Base-by-base conservation (phyloP, 257 asterid species). In the Cruciata laevipes region DNA sequence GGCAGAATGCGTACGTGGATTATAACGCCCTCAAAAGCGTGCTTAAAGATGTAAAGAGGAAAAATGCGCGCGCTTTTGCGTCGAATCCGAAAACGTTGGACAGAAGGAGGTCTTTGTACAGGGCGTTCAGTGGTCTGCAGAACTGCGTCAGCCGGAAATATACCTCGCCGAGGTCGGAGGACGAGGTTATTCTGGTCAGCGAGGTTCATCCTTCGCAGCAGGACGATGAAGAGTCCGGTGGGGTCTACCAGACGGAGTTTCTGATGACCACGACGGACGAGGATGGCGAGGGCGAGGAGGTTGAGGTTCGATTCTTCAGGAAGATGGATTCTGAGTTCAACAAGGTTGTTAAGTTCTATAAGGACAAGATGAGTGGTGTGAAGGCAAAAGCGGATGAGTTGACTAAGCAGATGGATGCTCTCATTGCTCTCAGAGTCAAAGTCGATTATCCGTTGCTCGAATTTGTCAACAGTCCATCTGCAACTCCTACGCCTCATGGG, bases 391-490 rank as follows among this genome's bases (percentile, higher is more conserved):
- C 96, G 3, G 87, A 70, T 38, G 79, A 79, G 75, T 66, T 91
- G 72, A 86, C 73, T 53, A 87, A 76, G 23, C 98, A 91, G 74
- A 91, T 91, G 96, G 95, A 91, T 73, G 92, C 90, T 18, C 87
- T 91, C 2, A 86, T 91, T 70, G 98, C 96, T 67, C 71, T 91
- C 71, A 79, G 95, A 74, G 66, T 87, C 33, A 77, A 12, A 51
- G 92, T 91, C 1, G 87, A 86, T 42, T 74, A 75, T 33, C 95
- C 95, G 6, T 47, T 59, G 49, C 66, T 69, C 9, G 84, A 61
- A 3, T 69, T 75, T 44, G 38, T 3, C 10, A 73, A 42, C 20
- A 44, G 5, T 17, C 6, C 18, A 25, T 71, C 23, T 49, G 63
- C 42, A 0, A n/a, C 77, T 18, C 87, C 91, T 8, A 83, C 84